Evolutionary conservation across 768 basidiomycete species (phyloP).

Genomic region (Tricholoma sp.): DNA sequence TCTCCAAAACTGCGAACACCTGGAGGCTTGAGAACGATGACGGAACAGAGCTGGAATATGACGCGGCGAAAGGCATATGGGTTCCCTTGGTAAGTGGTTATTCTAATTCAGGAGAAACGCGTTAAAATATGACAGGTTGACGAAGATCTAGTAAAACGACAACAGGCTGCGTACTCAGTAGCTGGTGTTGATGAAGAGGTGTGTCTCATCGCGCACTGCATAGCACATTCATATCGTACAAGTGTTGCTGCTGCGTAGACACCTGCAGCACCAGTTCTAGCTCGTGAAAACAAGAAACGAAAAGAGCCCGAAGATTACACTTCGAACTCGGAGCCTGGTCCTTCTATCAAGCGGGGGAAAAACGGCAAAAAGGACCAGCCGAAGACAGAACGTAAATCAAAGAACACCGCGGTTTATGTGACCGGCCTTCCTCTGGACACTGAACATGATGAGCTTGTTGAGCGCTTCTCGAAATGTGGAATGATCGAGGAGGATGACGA

Average conservation of each 20-base stretch:
- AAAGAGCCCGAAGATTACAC: constrained; percentile 72
- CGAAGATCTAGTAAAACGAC: constrained; percentile 79
- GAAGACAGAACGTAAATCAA: constrained; percentile 59
- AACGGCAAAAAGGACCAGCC: constrained; percentile 44
- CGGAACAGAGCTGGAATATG: constrained; percentile 89
- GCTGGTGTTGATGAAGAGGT: constrained; percentile 93
- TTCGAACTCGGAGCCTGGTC: constrained; percentile 42
- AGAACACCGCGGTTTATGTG: constrained; percentile 92
- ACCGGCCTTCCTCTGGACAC: constrained; percentile 77
- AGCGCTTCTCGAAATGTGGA: constrained; percentile 88
- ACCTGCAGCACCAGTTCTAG: constrained; percentile 82
- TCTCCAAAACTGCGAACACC: constrained; percentile 65
- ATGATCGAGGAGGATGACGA: constrained; percentile 89
- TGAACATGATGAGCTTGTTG: constrained; percentile 68
- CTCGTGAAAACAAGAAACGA: constrained; percentile 75
- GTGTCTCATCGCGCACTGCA: constrained; percentile 11
- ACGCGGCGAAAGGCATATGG: constrained; percentile 72
- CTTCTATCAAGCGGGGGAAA: constrained; percentile 68
- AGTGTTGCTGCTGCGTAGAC: constrained; percentile 41
- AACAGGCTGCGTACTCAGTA: constrained; percentile 94
- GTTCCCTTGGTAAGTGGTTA: constrained; percentile 65
- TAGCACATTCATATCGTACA: background rate
- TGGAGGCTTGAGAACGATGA: constrained; percentile 92
- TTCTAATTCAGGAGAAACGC: background rate
- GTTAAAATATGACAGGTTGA: constrained; percentile 54